These are phyloP conservation scores for Tillandsia leiboldiana DNA, from an alignment of 176 grass and related monocot genomes.

Conservation along the genomic window DNA sequence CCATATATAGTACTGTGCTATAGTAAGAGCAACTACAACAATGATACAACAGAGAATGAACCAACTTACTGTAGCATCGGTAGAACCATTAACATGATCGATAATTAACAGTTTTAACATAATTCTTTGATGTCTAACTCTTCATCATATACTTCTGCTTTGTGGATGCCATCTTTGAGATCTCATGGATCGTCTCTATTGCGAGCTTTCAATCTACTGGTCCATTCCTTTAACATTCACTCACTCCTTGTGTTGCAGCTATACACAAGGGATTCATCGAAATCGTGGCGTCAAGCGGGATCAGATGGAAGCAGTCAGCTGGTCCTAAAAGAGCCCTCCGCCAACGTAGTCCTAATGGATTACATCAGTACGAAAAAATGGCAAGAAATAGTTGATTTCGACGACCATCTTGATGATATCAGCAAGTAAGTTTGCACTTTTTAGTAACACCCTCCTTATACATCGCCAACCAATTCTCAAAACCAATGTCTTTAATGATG, in stretches of 20 bases:
- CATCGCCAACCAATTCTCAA: not conserved
- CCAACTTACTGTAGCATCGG: no score
- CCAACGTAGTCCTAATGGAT: conserved; percentile 66
- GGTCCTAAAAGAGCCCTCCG: conserved; percentile 76
- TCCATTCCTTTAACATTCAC: conserved; percentile 1
- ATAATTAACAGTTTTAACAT: no score
- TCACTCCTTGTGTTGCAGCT: conserved; percentile 38
- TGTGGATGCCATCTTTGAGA: no score
- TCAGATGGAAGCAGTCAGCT: conserved; percentile 69
- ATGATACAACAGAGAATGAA: no score
- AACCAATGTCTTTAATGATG: not conserved
- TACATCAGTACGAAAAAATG: conserved; percentile 76
- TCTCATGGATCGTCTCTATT: no score
- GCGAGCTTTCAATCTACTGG: not conserved
- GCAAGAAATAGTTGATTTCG: conserved; percentile 84
- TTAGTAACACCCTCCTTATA: not conserved
- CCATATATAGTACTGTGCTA: no score
- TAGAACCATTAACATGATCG: no score
- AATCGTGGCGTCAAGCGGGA: conserved; percentile 75
- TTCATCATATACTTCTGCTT: no score
- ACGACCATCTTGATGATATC: conserved; percentile 96
- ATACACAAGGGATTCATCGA: conserved; percentile 95
- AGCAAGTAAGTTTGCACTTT: conserved; percentile 62
- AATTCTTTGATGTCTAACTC: no score
- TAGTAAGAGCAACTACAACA: no score